phyloP scores from a whole-genome alignment of 495 filamentous ascomycete genomes.

The Penicillium flavigenum region DNA sequence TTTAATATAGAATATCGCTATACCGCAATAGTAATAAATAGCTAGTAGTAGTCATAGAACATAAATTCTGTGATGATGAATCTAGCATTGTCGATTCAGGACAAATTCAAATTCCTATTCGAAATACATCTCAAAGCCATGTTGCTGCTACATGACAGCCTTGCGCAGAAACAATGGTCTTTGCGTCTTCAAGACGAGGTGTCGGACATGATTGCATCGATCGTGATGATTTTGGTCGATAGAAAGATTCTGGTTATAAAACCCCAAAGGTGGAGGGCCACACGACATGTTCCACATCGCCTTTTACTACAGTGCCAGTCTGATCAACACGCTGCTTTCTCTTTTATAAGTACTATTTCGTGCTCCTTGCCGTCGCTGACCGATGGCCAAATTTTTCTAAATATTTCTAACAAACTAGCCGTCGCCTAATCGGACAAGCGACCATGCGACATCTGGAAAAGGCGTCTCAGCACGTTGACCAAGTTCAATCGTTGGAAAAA shows the following conservation, averaged over 20 bases:
- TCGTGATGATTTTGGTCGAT: background rate
- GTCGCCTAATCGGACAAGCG: background rate
- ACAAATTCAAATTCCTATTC: background rate
- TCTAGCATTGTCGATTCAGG: background rate
- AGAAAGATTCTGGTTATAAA: background rate
- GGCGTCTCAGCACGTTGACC: too few relatives aligned
- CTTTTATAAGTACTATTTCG: background rate
- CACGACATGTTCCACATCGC: slow-evolving; percentile 1
- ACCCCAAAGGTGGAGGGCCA: background rate
- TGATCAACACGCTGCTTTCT: background rate
- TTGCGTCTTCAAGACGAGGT: background rate
- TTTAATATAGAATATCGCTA: background rate
- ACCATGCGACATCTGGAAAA: background rate
- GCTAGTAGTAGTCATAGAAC: slow-evolving; percentile 1
- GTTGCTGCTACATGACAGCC: background rate
- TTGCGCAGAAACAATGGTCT: background rate
- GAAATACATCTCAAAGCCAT: background rate
- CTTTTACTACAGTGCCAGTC: background rate
- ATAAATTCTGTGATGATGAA: too few relatives aligned
- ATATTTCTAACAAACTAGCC: background rate
- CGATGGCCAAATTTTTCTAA: background rate
- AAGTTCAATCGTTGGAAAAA: too few relatives aligned
- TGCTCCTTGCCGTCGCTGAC: background rate
- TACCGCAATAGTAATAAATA: background rate
- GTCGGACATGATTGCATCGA: background rate